Evolutionary conservation across 768 basidiomycete genomes (phyloP).

Genomic region (Lentinula aciculospora): DNA sequence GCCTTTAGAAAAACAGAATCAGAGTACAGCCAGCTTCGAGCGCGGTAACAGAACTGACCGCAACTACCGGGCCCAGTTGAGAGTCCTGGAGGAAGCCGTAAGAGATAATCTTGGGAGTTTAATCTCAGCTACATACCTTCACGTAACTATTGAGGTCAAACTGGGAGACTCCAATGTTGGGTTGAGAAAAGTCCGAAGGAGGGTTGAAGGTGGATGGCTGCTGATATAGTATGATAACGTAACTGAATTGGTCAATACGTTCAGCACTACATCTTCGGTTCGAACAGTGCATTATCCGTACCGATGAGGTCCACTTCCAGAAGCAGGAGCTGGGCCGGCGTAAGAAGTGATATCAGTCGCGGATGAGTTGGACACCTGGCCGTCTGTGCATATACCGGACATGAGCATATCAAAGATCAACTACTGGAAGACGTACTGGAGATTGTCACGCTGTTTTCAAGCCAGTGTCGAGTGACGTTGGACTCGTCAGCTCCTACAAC

Average conservation of each 20-base stretch:
- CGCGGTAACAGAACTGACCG: conserved; percentile 29
- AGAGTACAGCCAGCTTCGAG: background rate
- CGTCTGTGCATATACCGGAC: conserved; percentile 16
- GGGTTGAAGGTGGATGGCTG: conserved; percentile 62
- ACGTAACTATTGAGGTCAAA: conserved; percentile 59
- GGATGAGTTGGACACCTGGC: conserved; percentile 34
- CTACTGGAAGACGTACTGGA: conserved; percentile 24
- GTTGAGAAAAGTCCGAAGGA: conserved; percentile 47
- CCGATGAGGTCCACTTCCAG: conserved; percentile 73
- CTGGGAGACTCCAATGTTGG: conserved; percentile 44
- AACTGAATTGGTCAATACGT: too few species aligned
- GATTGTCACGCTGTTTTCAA: conserved; percentile 60
- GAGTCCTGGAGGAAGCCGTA: conserved; percentile 29
- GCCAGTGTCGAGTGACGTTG: conserved; percentile 76
- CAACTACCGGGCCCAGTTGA: conserved; percentile 54
- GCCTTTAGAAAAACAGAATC: conserved; percentile 32
- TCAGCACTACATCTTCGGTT: background rate
- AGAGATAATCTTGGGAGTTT: background rate
- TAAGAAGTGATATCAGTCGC: conserved; percentile 56
- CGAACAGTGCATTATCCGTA: conserved; percentile 15
- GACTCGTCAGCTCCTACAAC: conserved; percentile 51
- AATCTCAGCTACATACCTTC: conserved; percentile 29
- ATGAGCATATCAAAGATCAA: background rate
- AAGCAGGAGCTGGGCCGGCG: conserved; percentile 64
- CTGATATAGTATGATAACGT: conserved; percentile 57